Percentiles rank a stretch among this genome's conserved stretches.
Evolutionary conservation across 2,329 filamentous ascomycete species (phyloP).

Genomic region (Phyllosticta citrichinensis): DNA sequence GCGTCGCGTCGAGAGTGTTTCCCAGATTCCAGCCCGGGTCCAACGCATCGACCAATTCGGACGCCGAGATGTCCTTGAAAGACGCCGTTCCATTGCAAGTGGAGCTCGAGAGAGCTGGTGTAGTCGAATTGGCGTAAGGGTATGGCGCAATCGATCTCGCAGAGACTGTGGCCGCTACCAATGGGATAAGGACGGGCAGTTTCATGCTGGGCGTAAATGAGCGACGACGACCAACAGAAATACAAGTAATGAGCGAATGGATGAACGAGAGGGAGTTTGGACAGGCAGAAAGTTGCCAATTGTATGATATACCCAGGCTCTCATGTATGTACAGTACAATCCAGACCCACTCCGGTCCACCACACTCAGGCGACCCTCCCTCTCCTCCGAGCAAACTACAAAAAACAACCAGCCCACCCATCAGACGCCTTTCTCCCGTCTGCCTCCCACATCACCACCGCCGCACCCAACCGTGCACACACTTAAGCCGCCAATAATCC

Average conservation of each 20-base stretch:
- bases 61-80: constrained; percentile 38
- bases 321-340: too few species aligned
- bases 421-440: too few species aligned
- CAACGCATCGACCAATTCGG: constrained; percentile 37
- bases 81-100: constrained; percentile 1
- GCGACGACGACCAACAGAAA: background rate
- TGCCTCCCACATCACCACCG: too few species aligned
- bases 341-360: too few species aligned
- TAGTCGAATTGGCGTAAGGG: background rate
- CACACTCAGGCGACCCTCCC: too few species aligned
- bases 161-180: background rate
- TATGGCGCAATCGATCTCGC: background rate
- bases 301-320: too few species aligned
- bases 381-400: too few species aligned
- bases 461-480: too few species aligned
- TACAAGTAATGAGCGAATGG: background rate
- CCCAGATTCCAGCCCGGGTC: constrained; percentile 52
- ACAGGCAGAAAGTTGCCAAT: too few species aligned
- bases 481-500: too few species aligned
- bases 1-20: constrained; percentile 48
- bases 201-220: background rate
- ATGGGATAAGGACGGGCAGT: background rate
- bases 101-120: background rate
- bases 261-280: background rate
- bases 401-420: too few species aligned